Evolutionary conservation across 1,284 basidiomycete genomes (phyloP).

Genomic region (Fomitopsis betulina): DNA sequence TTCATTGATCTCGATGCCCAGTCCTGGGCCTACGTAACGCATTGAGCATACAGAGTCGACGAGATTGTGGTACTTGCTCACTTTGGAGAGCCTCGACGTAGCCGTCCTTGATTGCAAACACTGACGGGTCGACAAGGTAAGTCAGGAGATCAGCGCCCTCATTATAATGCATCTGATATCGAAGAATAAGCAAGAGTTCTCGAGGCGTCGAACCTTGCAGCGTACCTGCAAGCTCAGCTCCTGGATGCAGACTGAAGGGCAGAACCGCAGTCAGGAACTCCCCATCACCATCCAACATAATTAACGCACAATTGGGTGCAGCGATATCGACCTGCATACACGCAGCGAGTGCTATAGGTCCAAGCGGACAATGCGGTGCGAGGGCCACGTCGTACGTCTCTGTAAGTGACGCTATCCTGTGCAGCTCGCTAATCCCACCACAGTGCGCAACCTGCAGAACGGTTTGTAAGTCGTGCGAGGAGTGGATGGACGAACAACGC

Average conservation of each 20-base stretch:
- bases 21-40: slow-evolving; percentile 44
- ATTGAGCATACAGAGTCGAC: not conserved
- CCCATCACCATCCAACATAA: not conserved
- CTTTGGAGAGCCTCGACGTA: slow-evolving; percentile 51
- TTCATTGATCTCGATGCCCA: slow-evolving; percentile 72
- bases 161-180: slow-evolving; percentile 68
- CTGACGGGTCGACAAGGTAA: slow-evolving; percentile 50
- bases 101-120: slow-evolving; percentile 62
- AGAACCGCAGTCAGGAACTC: not conserved
- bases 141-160: slow-evolving; percentile 67
- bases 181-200: not conserved
- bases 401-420: slow-evolving; percentile 64
- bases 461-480: not conserved
- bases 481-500: slow-evolving; percentile 8
- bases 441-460: slow-evolving; percentile 50
- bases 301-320: slow-evolving; percentile 49
- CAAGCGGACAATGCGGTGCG: slow-evolving; percentile 60
- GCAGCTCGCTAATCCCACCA: slow-evolving; percentile 72
- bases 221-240: slow-evolving; percentile 64
- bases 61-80: slow-evolving; percentile 17
- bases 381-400: slow-evolving; percentile 66
- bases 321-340: slow-evolving; percentile 55
- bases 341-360: slow-evolving; percentile 73
- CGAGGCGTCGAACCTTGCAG: not conserved
- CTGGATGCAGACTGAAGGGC: slow-evolving; percentile 49